phyloP scores from a whole-genome alignment of 2,329 filamentous ascomycete genomes.

The Alternaria sp. region DNA sequence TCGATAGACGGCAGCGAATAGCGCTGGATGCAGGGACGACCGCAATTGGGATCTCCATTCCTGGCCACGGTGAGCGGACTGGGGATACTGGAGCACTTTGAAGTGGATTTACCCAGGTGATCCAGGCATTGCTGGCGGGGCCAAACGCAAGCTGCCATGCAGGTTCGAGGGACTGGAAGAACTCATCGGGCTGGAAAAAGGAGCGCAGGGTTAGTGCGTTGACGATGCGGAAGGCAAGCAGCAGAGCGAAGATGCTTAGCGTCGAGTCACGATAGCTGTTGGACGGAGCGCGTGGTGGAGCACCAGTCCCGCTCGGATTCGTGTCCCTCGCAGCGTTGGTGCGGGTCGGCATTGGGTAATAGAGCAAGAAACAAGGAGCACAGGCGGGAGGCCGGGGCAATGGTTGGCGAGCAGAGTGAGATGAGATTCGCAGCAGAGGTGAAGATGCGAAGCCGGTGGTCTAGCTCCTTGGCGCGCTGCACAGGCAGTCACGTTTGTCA shows the following conservation, averaged over 20 bases:
- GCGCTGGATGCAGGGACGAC: conserved; percentile 86
- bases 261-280: conserved; percentile 43
- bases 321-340: conserved; percentile 41
- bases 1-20: conserved; percentile 81
- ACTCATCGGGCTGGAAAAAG: conserved; percentile 98
- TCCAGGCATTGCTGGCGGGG: conserved; percentile 77
- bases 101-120: conserved; percentile 80
- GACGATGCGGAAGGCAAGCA: conserved; percentile 74
- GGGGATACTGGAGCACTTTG: conserved; percentile 7
- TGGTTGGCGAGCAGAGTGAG: conserved; percentile 26
- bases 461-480: conserved; percentile 28
- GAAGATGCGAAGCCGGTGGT: conserved; percentile 28
- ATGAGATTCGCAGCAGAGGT: conserved; percentile 23
- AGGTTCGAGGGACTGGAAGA: conserved; percentile 93
- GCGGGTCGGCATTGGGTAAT: conserved; percentile 40
- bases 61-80: conserved; percentile 58
- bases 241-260: conserved; percentile 35
- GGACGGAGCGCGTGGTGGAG: conserved; percentile 24
- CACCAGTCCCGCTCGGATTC: conserved; percentile 30
- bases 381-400: conserved; percentile 26
- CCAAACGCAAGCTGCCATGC: conserved; percentile 92
- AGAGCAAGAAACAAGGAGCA: conserved; percentile 24
- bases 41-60: conserved; percentile 91
- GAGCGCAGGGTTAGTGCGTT: conserved; percentile 82
- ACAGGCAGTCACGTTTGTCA: conserved; percentile 21